A percentile compares a stretch with the other conserved stretches of the same genome.
Evolutionary conservation across 2,329 filamentous ascomycete genomes (phyloP).

Genomic region (Pestalotiopsis sp.): DNA sequence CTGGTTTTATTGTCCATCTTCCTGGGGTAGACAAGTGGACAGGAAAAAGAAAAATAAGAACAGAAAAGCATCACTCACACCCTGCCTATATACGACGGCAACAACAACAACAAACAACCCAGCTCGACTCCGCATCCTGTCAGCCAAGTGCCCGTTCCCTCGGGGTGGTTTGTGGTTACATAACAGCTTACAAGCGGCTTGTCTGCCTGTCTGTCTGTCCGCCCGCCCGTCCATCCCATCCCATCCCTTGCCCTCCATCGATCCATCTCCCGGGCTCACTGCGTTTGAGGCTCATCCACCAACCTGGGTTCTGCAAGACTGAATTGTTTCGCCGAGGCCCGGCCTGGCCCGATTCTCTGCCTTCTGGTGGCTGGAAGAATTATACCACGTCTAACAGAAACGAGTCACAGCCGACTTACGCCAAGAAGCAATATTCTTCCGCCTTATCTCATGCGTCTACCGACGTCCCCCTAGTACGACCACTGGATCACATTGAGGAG

Average conservation of each 20-base stretch:
- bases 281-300: constrained; percentile 15
- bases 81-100: background rate
- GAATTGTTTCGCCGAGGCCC: constrained; percentile 20
- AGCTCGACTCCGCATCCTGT: constrained; percentile 1
- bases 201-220: background rate
- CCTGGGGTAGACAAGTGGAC: too few relatives aligned
- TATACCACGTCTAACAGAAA: constrained; percentile 25
- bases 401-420: constrained; percentile 17
- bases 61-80: too few relatives aligned
- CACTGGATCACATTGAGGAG: background rate
- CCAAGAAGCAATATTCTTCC: constrained; percentile 20
- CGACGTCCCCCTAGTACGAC: background rate
- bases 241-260: background rate
- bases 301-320: constrained; percentile 3
- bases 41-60: too few relatives aligned
- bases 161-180: constrained; percentile 3
- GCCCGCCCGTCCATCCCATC: too few relatives aligned
- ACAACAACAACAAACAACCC: background rate
- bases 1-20: too few relatives aligned
- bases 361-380: constrained; percentile 34
- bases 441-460: constrained; percentile 11
- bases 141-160: background rate
- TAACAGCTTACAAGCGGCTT: background rate
- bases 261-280: constrained; percentile 4
- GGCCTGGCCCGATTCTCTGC: constrained; percentile 24